phyloP scores from a whole-genome alignment of 345 rosid species.

The Camelina neglecta region DNA sequence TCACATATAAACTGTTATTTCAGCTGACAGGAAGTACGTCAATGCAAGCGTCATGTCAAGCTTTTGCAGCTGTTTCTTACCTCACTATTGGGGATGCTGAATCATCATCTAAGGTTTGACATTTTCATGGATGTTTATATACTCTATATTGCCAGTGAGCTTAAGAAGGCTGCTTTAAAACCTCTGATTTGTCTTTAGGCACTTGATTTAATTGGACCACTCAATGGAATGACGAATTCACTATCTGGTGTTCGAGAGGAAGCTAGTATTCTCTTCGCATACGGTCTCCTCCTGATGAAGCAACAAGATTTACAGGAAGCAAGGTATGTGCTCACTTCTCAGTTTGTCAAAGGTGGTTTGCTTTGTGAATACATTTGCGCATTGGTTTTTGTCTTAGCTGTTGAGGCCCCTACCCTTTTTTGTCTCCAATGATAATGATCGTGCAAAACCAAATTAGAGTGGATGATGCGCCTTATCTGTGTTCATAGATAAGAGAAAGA shows the following conservation, averaged over 20 bases:
- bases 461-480: constrained; percentile 6
- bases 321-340: constrained; percentile 52
- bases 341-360: constrained; percentile 6
- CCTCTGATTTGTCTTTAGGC: constrained; percentile 58
- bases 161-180: constrained; percentile 23
- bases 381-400: constrained; percentile 9
- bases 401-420: background rate
- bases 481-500: background rate
- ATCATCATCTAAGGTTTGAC: constrained; percentile 80
- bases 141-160: background rate
- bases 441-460: background rate
- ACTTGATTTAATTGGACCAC: constrained; percentile 89
- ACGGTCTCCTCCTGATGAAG: constrained; percentile 93
- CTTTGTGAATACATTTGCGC: constrained; percentile 5
- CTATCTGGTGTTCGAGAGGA: constrained; percentile 90
- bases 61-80: constrained; percentile 94
- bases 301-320: constrained; percentile 94
- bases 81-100: constrained; percentile 93
- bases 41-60: constrained; percentile 88
- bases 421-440: background rate
- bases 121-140: constrained; percentile 21
- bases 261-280: constrained; percentile 89
- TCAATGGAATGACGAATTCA: constrained; percentile 76
- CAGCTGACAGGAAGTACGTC: constrained; percentile 92
- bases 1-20: constrained; percentile 31